Conservation (phyloP, 805 yeast species). For the Zygoascus tannicola region DNA sequence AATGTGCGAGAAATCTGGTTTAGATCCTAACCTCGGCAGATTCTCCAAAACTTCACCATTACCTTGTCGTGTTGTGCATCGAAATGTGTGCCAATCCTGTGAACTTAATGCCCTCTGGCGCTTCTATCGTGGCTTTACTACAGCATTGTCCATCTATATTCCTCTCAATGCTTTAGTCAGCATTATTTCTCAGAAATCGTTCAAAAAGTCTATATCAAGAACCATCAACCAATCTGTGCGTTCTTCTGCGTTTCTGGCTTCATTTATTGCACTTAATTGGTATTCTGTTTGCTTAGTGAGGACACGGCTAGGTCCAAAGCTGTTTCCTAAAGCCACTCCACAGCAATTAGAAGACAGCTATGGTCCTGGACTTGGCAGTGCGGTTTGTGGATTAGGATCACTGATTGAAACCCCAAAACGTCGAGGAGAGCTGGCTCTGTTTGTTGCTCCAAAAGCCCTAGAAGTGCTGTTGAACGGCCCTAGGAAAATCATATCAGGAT, state of each 20-base stretch:
- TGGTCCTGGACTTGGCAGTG: constrained; percentile 35
- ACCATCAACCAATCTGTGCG: constrained; percentile 26
- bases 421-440: constrained; percentile 40
- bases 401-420: constrained; percentile 34
- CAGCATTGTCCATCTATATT: constrained; percentile 35
- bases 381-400: constrained; percentile 35
- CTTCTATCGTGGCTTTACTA: constrained; percentile 34
- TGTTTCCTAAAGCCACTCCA: constrained; percentile 32
- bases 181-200: constrained; percentile 14
- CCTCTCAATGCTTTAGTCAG: constrained; percentile 34
- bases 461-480: constrained; percentile 8
- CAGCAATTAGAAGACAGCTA: constrained; percentile 33
- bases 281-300: constrained; percentile 40
- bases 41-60: constrained; percentile 27
- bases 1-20: constrained; percentile 29
- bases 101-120: constrained; percentile 41
- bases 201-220: constrained; percentile 9
- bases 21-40: constrained; percentile 30
- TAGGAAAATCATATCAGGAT: background rate
- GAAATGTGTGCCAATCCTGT: constrained; percentile 32
- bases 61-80: constrained; percentile 36
- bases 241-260: constrained; percentile 37
- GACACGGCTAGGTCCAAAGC: constrained; percentile 31
- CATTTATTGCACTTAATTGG: constrained; percentile 38
- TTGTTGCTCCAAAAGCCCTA: constrained; percentile 32